These are phyloP conservation scores for Endoconidiophora laricicola DNA, from an alignment of 2,329 filamentous ascomycete species.

Conservation along the genomic window DNA sequence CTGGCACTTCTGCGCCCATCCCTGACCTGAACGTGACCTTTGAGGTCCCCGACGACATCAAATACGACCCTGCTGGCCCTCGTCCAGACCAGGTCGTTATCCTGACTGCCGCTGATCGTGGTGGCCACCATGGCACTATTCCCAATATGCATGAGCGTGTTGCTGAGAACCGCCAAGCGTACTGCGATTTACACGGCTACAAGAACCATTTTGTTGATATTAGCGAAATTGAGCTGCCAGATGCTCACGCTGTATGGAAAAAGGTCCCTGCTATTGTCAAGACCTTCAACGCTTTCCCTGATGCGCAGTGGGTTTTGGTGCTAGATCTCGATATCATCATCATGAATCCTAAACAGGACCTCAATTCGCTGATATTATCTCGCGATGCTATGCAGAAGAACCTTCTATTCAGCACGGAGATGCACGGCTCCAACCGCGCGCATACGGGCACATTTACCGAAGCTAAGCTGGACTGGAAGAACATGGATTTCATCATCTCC, in stretches of 20 bases:
- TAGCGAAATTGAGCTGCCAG: constrained; percentile 10
- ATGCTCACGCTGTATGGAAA: constrained; percentile 11
- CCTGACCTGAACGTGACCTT: constrained; percentile 9
- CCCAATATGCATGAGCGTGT: constrained; percentile 11
- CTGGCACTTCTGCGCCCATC: constrained; percentile 2
- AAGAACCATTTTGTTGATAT: constrained; percentile 13
- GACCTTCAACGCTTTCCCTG: constrained; percentile 11
- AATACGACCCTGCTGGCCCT: constrained; percentile 10
- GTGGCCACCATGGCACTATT: constrained; percentile 11
- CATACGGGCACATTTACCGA: constrained; percentile 9
- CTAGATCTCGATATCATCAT: constrained; percentile 13
- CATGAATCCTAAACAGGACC: constrained; percentile 8
- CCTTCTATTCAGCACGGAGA: constrained; percentile 8
- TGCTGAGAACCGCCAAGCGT: constrained; percentile 12
- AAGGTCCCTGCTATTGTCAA: constrained; percentile 12
- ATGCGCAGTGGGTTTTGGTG: constrained; percentile 12
- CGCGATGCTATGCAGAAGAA: constrained; percentile 11
- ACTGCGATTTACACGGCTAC: constrained; percentile 12
- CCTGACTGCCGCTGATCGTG: constrained; percentile 11
- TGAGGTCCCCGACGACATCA: constrained; percentile 10
- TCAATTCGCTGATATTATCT: constrained; percentile 12
- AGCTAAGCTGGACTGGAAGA: constrained; percentile 11
- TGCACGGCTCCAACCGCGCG: constrained; percentile 2
- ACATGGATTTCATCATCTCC: constrained; percentile 11
- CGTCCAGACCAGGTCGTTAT: constrained; percentile 10